These are phyloP conservation scores for Penicillium aurantiogriseum DNA, from an alignment of 2,329 filamentous ascomycete genomes.

Conservation along the genomic window DNA sequence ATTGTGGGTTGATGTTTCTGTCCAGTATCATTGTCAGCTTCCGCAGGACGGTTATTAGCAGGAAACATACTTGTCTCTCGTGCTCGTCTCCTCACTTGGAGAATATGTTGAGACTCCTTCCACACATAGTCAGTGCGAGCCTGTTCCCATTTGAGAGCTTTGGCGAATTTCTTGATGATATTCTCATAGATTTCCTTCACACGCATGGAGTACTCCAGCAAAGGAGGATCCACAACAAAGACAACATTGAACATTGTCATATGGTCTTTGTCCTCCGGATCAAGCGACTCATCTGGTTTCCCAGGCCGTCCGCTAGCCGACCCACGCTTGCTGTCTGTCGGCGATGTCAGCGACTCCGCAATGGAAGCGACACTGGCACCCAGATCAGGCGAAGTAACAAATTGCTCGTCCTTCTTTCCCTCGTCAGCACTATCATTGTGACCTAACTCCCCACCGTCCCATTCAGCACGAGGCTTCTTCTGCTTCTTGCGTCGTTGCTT, in stretches of 20 bases:
- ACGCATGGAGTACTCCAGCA: constrained; percentile 69
- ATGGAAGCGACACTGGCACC: constrained; percentile 33
- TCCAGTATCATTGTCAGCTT: constrained; percentile 15
- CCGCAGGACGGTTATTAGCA: background rate
- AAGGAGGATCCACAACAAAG: constrained; percentile 80
- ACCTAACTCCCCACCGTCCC: constrained; percentile 36
- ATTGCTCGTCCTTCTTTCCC: constrained; percentile 33
- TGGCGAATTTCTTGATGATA: constrained; percentile 88
- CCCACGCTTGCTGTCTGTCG: constrained; percentile 26
- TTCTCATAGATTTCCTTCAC: constrained; percentile 82
- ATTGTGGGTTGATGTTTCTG: constrained; percentile 37
- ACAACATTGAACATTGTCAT: constrained; percentile 99
- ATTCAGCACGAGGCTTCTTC: constrained; percentile 34
- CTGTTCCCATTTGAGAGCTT: constrained; percentile 89
- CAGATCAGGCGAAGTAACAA: constrained; percentile 23
- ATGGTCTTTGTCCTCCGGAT: constrained; percentile 50
- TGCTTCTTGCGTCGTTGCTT: constrained; percentile 58
- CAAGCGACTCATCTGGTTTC: constrained; percentile 26
- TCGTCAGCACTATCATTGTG: constrained; percentile 39
- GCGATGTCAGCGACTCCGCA: constrained; percentile 23
- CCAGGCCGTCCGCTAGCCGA: constrained; percentile 24
- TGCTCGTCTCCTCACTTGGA: constrained; percentile 76
- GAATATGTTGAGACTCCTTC: constrained; percentile 81
- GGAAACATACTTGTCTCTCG: constrained; percentile 54
- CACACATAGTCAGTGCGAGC: constrained; percentile 86